Percentiles rank a stretch among this genome's conserved stretches.
Conservation (phyloP, 2,329 filamentous ascomycete species). For the Colletotrichum caudatum region DNA sequence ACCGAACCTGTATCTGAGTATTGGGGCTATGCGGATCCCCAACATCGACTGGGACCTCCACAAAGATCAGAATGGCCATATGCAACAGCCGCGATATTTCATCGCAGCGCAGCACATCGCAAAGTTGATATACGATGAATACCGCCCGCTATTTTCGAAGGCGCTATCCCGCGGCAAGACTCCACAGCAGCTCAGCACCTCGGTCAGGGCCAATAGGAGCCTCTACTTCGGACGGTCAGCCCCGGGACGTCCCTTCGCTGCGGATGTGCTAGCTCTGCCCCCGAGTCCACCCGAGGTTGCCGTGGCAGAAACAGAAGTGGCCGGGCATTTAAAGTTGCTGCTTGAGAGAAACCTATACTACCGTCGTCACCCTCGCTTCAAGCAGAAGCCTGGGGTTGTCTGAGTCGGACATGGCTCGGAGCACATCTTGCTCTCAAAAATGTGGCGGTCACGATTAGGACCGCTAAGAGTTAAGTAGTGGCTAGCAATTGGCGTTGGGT, state of each 20-base stretch:
- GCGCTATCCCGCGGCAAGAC: background rate
- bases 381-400: background rate
- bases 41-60: background rate
- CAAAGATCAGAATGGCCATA: background rate
- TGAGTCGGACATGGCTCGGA: background rate
- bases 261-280: background rate
- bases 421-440: background rate
- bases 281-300: background rate
- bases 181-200: background rate
- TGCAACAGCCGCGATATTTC: background rate
- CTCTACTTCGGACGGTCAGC: background rate
- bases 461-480: background rate
- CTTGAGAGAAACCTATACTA: background rate
- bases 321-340: background rate
- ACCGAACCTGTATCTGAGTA: background rate
- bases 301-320: background rate
- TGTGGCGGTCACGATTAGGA: background rate
- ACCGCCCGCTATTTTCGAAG: background rate
- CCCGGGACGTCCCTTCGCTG: background rate
- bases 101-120: background rate
- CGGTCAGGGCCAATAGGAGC: background rate
- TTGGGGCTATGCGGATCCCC: background rate
- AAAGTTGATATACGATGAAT: background rate
- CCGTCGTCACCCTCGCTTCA: background rate
- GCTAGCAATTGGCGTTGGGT: background rate